phyloP scores from a whole-genome alignment of 73 alveolate genomes.

The Blepharisma japonicum region DNA sequence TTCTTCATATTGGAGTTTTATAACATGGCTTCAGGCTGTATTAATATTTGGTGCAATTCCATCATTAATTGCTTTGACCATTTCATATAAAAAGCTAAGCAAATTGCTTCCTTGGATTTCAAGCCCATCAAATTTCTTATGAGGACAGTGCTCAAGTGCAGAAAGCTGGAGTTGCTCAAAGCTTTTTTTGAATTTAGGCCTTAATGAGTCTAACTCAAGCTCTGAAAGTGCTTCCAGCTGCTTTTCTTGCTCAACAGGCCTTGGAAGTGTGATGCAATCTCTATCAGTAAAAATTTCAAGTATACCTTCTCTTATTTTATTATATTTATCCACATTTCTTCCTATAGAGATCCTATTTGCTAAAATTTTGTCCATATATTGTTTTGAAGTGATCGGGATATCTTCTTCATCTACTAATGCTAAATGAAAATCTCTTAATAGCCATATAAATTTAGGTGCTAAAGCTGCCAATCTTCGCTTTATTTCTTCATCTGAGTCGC shows the following conservation, averaged over 20 bases:
- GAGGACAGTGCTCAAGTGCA: constrained; percentile 13
- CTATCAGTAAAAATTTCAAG: not conserved
- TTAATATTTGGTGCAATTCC: constrained; percentile 1
- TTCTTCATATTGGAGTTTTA: constrained; percentile 21
- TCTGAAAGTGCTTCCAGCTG: constrained; percentile 55
- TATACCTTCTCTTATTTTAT: constrained; percentile 42
- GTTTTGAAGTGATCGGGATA: constrained; percentile 49
- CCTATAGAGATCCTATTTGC: constrained; percentile 48
- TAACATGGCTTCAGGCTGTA: not conserved
- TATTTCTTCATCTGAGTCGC: constrained; percentile 22
- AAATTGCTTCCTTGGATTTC: constrained; percentile 9
- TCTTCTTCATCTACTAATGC: constrained; percentile 63
- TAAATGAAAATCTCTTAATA: constrained; percentile 80
- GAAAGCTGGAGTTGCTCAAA: constrained; percentile 9
- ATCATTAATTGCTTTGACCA: not conserved
- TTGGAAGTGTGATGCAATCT: constrained; percentile 25
- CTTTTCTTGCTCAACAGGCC: constrained; percentile 28
- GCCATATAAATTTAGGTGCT: constrained; percentile 72
- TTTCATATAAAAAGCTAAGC: not conserved
- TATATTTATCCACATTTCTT: constrained; percentile 55
- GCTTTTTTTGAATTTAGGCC: constrained; percentile 52
- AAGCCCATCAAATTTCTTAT: constrained; percentile 5
- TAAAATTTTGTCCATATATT: constrained; percentile 68
- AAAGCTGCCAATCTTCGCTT: not conserved
- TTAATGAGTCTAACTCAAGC: constrained; percentile 38